Percentiles rank a stretch among this genome's conserved stretches.
Evolutionary conservation across 345 rosid genomes (phyloP).

Genomic region (Hirschfeldia incana): DNA sequence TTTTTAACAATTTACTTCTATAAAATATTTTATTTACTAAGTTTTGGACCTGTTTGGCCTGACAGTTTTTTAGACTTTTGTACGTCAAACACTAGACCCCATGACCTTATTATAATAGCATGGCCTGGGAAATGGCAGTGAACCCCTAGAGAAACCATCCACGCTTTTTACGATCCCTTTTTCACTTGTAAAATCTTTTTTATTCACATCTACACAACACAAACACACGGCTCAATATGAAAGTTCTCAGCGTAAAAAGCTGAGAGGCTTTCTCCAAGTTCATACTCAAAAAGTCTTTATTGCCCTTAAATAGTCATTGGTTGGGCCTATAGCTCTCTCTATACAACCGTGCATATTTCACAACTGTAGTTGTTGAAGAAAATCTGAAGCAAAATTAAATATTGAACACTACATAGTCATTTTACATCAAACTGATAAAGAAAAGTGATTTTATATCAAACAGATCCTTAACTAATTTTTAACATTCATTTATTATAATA

Average conservation of each 20-base stretch:
- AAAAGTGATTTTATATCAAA: no score
- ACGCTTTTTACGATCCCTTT: slow-evolving; percentile 31
- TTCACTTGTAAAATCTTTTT: background rate
- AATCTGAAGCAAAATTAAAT: background rate
- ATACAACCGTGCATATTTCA: background rate
- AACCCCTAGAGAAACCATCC: slow-evolving; percentile 25
- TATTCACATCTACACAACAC: background rate
- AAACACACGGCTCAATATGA: slow-evolving; percentile 38
- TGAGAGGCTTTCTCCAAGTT: slow-evolving; percentile 31
- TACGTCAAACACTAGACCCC: slow-evolving; percentile 26
- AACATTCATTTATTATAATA: background rate
- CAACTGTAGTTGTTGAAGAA: background rate
- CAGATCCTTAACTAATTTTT: background rate
- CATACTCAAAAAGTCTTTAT: slow-evolving; percentile 1
- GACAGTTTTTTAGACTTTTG: slow-evolving; percentile 38
- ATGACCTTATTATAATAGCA: slow-evolving; percentile 34
- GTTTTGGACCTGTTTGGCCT: slow-evolving; percentile 37
- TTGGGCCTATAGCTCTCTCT: background rate
- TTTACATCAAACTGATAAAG: no score
- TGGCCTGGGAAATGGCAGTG: slow-evolving; percentile 19
- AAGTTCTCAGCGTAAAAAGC: slow-evolving; percentile 36
- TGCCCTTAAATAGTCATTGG: slow-evolving; percentile 8
- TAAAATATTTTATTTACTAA: background rate
- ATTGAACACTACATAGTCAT: no score
- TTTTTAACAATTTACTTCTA: background rate